A percentile compares a stretch with the other conserved stretches of the same genome.
phyloP scores from a whole-genome alignment of 2,329 filamentous ascomycete species.

The Botrytis elliptica region DNA sequence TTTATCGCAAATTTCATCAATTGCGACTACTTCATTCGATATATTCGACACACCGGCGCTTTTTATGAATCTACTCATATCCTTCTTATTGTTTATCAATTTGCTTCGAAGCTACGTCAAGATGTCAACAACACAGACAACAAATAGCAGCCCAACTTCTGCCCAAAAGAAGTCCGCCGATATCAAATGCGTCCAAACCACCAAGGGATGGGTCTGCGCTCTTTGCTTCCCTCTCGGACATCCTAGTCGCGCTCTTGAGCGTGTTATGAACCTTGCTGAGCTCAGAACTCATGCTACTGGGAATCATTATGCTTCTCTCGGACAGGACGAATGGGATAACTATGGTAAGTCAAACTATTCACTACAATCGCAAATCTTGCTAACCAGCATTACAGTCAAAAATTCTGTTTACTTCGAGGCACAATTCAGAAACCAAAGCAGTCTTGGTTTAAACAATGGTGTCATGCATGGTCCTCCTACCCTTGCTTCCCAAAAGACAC shows the following conservation, averaged over 20 bases:
- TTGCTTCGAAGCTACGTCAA: background rate
- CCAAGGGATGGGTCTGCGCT: conserved; percentile 18
- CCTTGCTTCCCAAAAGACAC: background rate
- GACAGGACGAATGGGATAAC: background rate
- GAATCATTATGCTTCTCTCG: conserved; percentile 5
- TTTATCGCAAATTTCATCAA: background rate
- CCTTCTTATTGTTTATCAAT: background rate
- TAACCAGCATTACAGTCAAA: background rate
- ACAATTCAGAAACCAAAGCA: background rate
- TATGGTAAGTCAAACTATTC: background rate
- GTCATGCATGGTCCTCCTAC: background rate
- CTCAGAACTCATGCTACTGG: background rate
- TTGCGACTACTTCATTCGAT: background rate
- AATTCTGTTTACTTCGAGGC: conserved; percentile 14
- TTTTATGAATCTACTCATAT: background rate
- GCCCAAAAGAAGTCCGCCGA: background rate
- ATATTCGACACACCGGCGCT: background rate
- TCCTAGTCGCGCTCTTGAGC: conserved; percentile 6
- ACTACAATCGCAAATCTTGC: background rate
- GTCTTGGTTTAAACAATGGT: background rate
- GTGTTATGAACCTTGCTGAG: background rate
- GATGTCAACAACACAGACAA: background rate
- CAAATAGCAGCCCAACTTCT: background rate
- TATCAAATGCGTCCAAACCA: conserved; percentile 2
- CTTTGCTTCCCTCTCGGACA: conserved; percentile 12